Conservation (phyloP, 2,329 filamentous ascomycete species). For the Clathrospora elynae region DNA sequence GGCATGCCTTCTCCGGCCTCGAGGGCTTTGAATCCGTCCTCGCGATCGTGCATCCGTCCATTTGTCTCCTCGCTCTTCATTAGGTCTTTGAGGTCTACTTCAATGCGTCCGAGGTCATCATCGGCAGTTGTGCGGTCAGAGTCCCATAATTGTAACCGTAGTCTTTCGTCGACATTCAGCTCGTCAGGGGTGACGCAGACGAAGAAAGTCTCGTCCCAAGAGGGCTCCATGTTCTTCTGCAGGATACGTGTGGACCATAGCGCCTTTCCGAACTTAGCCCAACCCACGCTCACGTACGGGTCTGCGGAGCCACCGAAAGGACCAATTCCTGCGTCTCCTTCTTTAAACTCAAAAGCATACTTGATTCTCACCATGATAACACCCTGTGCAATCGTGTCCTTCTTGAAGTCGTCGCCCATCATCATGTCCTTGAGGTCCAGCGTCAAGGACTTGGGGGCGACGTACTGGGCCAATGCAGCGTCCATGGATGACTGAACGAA, state of each 20-base stretch:
- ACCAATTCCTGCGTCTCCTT: constrained; percentile 68
- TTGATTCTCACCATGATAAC: constrained; percentile 70
- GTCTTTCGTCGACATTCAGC: constrained; percentile 70
- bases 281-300: constrained; percentile 72
- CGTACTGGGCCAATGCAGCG: constrained; percentile 74
- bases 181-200: constrained; percentile 73
- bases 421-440: constrained; percentile 78
- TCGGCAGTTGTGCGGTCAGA: constrained; percentile 74
- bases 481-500: constrained; percentile 77
- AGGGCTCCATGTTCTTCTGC: constrained; percentile 67
- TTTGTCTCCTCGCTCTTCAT: constrained; percentile 65
- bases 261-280: constrained; percentile 77
- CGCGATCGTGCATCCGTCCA: constrained; percentile 65
- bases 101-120: constrained; percentile 75
- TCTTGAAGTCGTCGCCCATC: constrained; percentile 78
- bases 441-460: constrained; percentile 75
- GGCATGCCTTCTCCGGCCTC: constrained; percentile 71
- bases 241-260: constrained; percentile 70
- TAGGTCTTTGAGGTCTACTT: constrained; percentile 68
- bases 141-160: constrained; percentile 76
- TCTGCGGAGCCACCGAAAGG: constrained; percentile 67
- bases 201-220: constrained; percentile 72
- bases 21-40: constrained; percentile 68
- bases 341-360: constrained; percentile 71
- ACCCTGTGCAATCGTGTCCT: constrained; percentile 69